These are phyloP conservation scores for Eucalyptus lansdowneana DNA, from an alignment of 345 rosid species.

Conservation along the genomic window DNA sequence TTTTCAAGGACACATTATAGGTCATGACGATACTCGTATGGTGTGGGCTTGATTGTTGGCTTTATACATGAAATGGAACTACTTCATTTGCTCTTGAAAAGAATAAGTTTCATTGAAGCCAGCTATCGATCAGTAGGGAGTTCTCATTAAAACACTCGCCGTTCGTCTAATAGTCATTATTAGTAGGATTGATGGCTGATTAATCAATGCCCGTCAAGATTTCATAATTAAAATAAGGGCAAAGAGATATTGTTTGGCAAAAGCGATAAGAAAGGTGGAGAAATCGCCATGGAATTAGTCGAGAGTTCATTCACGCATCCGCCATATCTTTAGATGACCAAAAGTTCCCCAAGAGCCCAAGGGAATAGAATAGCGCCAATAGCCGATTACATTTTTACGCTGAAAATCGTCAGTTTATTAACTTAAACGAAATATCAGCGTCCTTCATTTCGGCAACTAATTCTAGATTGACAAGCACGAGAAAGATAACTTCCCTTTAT, in stretches of 20 bases:
- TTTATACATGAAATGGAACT: background rate
- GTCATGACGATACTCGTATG: background rate
- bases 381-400: fast-evolving
- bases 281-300: background rate
- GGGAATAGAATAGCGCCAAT: too few relatives aligned
- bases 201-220: background rate
- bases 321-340: too few relatives aligned
- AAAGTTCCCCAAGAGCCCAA: too few relatives aligned
- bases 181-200: background rate
- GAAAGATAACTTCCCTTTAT: too few relatives aligned
- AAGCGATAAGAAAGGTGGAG: background rate
- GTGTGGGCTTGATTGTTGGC: background rate
- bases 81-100: background rate
- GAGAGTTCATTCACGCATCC: background rate
- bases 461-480: too few relatives aligned
- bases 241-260: background rate
- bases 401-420: too few relatives aligned
- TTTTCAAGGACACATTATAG: background rate
- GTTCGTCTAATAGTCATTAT: background rate
- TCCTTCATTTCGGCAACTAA: too few relatives aligned
- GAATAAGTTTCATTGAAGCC: background rate
- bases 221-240: background rate
- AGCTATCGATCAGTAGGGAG: background rate
- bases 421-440: too few relatives aligned
- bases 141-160: background rate